Evolutionary conservation across 2,329 filamentous ascomycete genomes (phyloP).

Genomic region (Lithohypha guttulata): DNA sequence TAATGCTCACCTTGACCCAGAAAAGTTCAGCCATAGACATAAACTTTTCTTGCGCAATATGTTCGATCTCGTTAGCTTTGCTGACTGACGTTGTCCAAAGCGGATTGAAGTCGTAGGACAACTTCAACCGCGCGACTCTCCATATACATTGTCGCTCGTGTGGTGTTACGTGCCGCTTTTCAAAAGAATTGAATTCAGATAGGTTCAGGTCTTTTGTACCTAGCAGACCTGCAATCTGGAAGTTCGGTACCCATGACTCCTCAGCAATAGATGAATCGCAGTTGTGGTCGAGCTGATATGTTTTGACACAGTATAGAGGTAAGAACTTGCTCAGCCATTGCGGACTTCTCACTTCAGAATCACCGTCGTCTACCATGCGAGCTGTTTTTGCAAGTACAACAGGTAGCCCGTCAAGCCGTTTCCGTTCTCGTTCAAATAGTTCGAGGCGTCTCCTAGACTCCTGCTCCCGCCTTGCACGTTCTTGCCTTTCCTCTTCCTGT

Average conservation of each 20-base stretch:
- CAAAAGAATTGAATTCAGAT: conserved; percentile 32
- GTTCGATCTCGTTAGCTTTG: conserved; percentile 3
- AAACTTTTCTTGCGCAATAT: conserved; percentile 28
- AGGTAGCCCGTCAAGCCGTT: conserved; percentile 37
- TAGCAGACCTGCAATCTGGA: conserved; percentile 38
- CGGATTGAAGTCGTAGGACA: conserved; percentile 32
- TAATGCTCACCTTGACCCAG: conserved; percentile 37
- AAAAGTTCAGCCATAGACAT: conserved; percentile 40
- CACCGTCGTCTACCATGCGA: conserved; percentile 34
- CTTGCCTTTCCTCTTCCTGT: conserved; percentile 33
- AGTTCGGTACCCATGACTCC: conserved; percentile 40
- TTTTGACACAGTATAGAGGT: conserved; percentile 36
- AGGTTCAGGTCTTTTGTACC: conserved; percentile 40
- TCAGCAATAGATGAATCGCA: conserved; percentile 29
- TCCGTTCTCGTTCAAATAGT: conserved; percentile 36
- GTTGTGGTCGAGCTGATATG: conserved; percentile 32
- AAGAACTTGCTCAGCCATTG: conserved; percentile 37
- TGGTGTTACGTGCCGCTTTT: conserved; percentile 33
- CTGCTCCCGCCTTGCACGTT: conserved; percentile 28
- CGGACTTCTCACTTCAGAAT: conserved; percentile 32
- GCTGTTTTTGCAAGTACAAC: conserved; percentile 35
- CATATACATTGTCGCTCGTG: conserved; percentile 37
- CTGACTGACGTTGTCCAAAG: conserved; percentile 1
- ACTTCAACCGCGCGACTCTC: conserved; percentile 36
- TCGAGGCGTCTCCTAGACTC: conserved; percentile 31